Percentiles rank a stretch among this genome's conserved stretches.
Evolutionary conservation across 2,329 filamentous ascomycete species (phyloP).

Genomic region (Cladosporium sp.): DNA sequence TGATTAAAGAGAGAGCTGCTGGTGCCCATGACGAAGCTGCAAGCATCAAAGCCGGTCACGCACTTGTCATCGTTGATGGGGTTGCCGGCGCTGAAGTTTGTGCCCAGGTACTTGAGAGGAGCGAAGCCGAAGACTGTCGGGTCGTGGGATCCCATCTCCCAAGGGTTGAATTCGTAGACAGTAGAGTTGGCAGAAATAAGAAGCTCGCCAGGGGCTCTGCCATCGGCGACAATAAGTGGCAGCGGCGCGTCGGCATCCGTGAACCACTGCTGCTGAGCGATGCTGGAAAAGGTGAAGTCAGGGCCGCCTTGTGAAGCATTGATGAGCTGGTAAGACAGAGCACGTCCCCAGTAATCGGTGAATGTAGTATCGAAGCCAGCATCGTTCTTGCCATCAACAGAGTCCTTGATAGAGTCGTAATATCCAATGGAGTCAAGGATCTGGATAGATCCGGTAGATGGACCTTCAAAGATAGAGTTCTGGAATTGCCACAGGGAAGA

Average conservation of each 20-base stretch:
- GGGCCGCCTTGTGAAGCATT: slow-evolving; percentile 71
- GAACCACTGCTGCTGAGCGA: slow-evolving; percentile 62
- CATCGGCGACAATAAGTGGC: slow-evolving; percentile 69
- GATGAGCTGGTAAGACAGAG: slow-evolving; percentile 80
- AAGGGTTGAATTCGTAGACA: slow-evolving; percentile 73
- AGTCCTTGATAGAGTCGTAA: slow-evolving; percentile 55
- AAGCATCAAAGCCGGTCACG: slow-evolving; percentile 76
- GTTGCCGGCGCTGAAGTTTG: slow-evolving; percentile 62
- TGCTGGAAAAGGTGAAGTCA: slow-evolving; percentile 77
- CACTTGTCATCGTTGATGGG: slow-evolving; percentile 58
- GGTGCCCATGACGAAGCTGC: slow-evolving; percentile 80
- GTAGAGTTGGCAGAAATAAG: slow-evolving; percentile 68
- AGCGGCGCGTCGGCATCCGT: slow-evolving; percentile 60
- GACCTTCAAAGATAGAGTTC: slow-evolving; percentile 59
- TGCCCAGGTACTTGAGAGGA: slow-evolving; percentile 67
- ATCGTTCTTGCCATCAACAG: slow-evolving; percentile 58
- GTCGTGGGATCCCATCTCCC: slow-evolving; percentile 74
- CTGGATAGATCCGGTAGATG: slow-evolving; percentile 47
- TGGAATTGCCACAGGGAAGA: slow-evolving; percentile 59
- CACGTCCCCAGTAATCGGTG: slow-evolving; percentile 85
- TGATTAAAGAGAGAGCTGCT: slow-evolving; percentile 81
- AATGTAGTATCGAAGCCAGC: slow-evolving; percentile 67
- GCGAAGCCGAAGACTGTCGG: slow-evolving; percentile 68
- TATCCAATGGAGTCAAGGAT: slow-evolving; percentile 58
- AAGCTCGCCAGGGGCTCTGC: slow-evolving; percentile 57